These are phyloP conservation scores for Corchorus olitorius DNA, from an alignment of 345 rosid species.

Conservation along the genomic window DNA sequence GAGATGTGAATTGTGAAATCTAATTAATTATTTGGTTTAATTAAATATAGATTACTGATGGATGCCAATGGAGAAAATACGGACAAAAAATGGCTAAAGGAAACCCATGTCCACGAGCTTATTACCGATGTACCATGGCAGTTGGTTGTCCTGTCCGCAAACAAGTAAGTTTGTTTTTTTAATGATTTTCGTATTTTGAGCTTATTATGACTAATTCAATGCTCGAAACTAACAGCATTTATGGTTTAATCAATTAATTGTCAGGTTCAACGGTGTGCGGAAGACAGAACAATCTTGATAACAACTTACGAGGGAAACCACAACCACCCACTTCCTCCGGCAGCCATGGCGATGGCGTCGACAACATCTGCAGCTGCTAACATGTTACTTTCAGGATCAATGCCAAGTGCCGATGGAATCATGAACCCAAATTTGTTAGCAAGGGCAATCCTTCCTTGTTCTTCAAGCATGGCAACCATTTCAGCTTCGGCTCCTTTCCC, in stretches of 20 bases:
- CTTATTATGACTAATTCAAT: not conserved
- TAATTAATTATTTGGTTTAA: conserved; percentile 9
- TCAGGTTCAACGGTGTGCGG: conserved; percentile 96
- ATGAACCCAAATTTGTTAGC: conserved; percentile 88
- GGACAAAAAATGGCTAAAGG: conserved; percentile 81
- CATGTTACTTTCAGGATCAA: conserved; percentile 91
- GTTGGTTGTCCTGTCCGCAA: conserved; percentile 73
- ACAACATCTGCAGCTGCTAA: conserved; percentile 86
- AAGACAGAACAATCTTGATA: conserved; percentile 75
- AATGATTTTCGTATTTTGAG: not conserved
- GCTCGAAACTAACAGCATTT: not conserved
- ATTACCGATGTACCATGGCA: conserved; percentile 76
- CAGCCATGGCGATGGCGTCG: conserved; percentile 95
- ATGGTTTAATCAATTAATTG: not conserved
- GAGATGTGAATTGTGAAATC: not conserved
- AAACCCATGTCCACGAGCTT: conserved; percentile 73
- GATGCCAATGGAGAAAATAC: conserved; percentile 77
- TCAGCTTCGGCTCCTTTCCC: conserved; percentile 99
- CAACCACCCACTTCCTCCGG: conserved; percentile 90
- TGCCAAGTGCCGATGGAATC: conserved; percentile 84
- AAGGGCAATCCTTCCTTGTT: conserved; percentile 83
- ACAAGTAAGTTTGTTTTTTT: conserved; percentile 40
- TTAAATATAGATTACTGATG: conserved; percentile 34
- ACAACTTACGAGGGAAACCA: conserved; percentile 97
- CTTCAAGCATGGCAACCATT: conserved; percentile 90